A percentile compares a stretch with the other conserved stretches of the same genome.
These are phyloP conservation scores for Pythium phragmitis DNA, from an alignment of 352 stramenopile species.

Conservation along the genomic window DNA sequence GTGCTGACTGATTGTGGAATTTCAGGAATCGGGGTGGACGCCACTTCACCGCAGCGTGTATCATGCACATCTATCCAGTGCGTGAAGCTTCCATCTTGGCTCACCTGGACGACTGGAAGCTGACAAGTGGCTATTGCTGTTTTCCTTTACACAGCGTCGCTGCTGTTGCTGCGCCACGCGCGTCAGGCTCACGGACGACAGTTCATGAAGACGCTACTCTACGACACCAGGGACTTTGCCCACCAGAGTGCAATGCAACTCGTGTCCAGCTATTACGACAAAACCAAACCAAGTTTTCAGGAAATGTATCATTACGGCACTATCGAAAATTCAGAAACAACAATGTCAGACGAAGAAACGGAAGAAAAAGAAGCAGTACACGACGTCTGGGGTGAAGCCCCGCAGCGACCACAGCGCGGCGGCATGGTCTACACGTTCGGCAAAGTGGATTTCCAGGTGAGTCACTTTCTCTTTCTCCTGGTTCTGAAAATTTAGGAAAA, in stretches of 20 bases:
- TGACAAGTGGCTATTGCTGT: constrained; percentile 9
- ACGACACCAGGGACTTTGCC: constrained; percentile 51
- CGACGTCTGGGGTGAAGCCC: constrained; percentile 1
- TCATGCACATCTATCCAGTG: constrained; percentile 66
- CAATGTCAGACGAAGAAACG: not conserved
- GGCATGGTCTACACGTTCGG: constrained; percentile 82
- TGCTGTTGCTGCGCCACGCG: constrained; percentile 69
- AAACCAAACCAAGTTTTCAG: constrained; percentile 11
- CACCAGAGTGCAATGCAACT: constrained; percentile 68
- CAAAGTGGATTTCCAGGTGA: constrained; percentile 83
- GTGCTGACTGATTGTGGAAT: constrained; percentile 8
- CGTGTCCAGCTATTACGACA: constrained; percentile 33
- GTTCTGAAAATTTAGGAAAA: constrained; percentile 8
- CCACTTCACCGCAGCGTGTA: constrained; percentile 75
- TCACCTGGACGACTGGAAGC: not conserved
- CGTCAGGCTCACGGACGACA: constrained; percentile 44
- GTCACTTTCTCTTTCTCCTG: not conserved
- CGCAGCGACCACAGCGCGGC: constrained; percentile 15
- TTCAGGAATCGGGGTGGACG: constrained; percentile 82
- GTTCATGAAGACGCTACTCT: constrained; percentile 52
- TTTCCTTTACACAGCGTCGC: constrained; percentile 36
- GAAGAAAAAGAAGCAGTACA: constrained; percentile 1
- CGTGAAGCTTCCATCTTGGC: constrained; percentile 17
- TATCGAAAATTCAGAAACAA: constrained; percentile 9
- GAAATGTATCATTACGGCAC: constrained; percentile 12